These are phyloP conservation scores for Trichaptum fuscoviolaceum DNA, from an alignment of 768 basidiomycete species.

Conservation along the genomic window DNA sequence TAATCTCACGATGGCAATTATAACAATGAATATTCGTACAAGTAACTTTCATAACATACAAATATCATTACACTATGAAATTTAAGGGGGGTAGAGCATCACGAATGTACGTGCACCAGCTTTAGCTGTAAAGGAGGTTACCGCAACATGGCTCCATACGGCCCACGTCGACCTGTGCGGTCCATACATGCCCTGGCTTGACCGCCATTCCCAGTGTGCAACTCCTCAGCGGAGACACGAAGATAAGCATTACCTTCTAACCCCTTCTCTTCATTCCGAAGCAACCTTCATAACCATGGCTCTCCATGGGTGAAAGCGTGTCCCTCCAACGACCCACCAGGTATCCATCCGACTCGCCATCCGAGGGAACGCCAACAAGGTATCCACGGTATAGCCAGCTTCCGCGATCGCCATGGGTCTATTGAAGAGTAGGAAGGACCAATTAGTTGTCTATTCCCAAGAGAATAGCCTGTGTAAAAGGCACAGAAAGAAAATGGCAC, in stretches of 20 bases:
- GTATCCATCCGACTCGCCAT: constrained; percentile 58
- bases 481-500: constrained; percentile 15
- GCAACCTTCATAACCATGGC: constrained; percentile 80
- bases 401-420: constrained; percentile 72
- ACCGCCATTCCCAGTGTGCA: no score
- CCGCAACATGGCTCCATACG: no score
- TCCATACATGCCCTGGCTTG: no score
- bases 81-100: no score
- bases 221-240: not conserved
- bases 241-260: not conserved
- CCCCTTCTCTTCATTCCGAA: constrained; percentile 51
- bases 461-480: constrained; percentile 2
- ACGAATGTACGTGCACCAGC: no score
- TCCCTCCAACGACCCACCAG: constrained; percentile 87
- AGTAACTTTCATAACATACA: no score
- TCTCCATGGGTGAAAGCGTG: constrained; percentile 56
- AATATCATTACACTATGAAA: no score
- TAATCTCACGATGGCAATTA: no score
- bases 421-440: not conserved
- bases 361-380: constrained; percentile 35
- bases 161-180: no score
- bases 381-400: constrained; percentile 86
- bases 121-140: no score
- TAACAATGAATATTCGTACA: no score
- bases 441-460: not conserved